Evolutionary conservation across 352 stramenopile species (phyloP), one percentile per base, ranked within the genome.

Genomic region (Phytophthora litchii): DNA sequence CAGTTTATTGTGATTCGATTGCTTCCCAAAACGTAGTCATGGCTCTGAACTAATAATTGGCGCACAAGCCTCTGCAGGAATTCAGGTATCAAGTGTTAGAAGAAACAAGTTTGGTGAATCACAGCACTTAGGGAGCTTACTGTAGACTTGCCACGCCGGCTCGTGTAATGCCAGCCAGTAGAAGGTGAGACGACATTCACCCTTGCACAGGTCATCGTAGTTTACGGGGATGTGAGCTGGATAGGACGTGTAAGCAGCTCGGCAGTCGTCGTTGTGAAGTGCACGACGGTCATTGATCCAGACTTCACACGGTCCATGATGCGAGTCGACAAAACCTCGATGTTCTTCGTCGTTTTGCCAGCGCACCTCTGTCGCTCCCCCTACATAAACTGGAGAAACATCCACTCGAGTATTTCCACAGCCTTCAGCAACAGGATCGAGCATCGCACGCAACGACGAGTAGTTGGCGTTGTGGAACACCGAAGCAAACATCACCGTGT

Each of bases 261-360:
- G 58, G 16, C 75, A 85, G 61, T 85, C 70, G 31, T 80, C 61
- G 5, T 76, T 63, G 21, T 78, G 63, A 8, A 70, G 32, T 14
- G 77, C 70, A 35, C 49, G 65, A 10, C 35, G 52, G 45, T 80
- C 54, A 49, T 78, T 55, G 43, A 85, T 72, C 72, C 72, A 85
- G 32, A 76, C 61, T 54, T 85, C 75, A 35, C 75, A 85, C n/a
- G 75, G 75, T 14, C 75, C 75, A n/a, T 69, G 63, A 58, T 84
- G 74, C n/a, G 71, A 81, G 1, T 63, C 66, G 20, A 84, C 54
- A 37, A 84, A 84, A 8, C 74, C 71, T 27, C 57, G 61, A 9
- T 60, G 41, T 32, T 74, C 64, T 37, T 81, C 35, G 36, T 76
- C 48, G 51, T 84, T 84, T 17, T 74, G 64, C 69, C 69, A 85